phyloP scores from a whole-genome alignment of 1,284 basidiomycete species.

The Puccinia polysora region DNA sequence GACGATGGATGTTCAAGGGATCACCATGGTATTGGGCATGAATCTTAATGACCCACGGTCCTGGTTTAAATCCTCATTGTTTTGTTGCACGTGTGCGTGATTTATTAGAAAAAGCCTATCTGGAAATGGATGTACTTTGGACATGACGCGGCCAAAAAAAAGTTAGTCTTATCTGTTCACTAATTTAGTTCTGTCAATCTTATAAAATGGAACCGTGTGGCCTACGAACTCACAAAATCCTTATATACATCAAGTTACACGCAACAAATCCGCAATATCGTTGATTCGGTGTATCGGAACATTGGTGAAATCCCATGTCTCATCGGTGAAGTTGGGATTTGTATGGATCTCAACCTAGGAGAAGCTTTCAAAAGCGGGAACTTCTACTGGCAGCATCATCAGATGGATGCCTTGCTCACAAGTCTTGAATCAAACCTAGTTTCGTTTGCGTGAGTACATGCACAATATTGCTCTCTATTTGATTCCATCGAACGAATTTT shows the following conservation, averaged over 20 bases:
- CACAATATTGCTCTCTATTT: background rate
- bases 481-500: constrained; percentile 18
- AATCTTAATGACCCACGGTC: constrained; percentile 63
- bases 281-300: constrained; percentile 63
- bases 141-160: constrained; percentile 68
- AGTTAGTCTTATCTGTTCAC: constrained; percentile 53
- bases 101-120: constrained; percentile 13
- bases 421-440: constrained; percentile 51
- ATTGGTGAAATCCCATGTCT: constrained; percentile 74
- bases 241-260: constrained; percentile 56
- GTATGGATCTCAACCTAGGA: constrained; percentile 82
- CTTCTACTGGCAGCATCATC: constrained; percentile 58
- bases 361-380: constrained; percentile 68
- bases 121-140: constrained; percentile 65
- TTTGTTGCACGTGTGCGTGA: background rate
- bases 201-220: too few species aligned
- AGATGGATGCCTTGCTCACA: constrained; percentile 52
- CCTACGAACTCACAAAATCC: background rate
- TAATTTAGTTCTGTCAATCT: background rate
- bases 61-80: constrained; percentile 64
- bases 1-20: constrained; percentile 80
- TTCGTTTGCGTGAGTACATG: constrained; percentile 50
- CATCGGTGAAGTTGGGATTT: constrained; percentile 84
- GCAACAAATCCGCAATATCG: constrained; percentile 73
- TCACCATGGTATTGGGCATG: constrained; percentile 58